These are phyloP conservation scores for Exserohilum rostratum DNA, from an alignment of 2,329 filamentous ascomycete species.

Conservation along the genomic window DNA sequence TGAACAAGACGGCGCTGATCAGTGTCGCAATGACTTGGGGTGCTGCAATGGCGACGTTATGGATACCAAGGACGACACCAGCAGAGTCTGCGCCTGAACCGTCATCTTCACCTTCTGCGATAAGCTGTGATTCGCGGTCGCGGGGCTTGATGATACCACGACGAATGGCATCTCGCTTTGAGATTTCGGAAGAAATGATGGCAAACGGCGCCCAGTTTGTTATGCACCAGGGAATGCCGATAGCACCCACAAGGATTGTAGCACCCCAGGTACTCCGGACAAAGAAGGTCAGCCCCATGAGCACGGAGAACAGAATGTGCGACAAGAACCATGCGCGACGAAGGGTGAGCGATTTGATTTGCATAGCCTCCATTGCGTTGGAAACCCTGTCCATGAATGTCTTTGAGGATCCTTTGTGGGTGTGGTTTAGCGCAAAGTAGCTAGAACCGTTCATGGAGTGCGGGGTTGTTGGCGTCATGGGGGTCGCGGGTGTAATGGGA, in stretches of 20 bases:
- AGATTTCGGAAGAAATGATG: slow-evolving; percentile 91
- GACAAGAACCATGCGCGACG: slow-evolving; percentile 86
- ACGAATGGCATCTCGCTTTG: slow-evolving; percentile 74
- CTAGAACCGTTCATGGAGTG: slow-evolving; percentile 42
- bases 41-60: slow-evolving; percentile 92
- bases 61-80: slow-evolving; percentile 89
- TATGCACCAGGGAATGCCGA: slow-evolving; percentile 91
- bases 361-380: slow-evolving; percentile 63
- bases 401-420: slow-evolving; percentile 25
- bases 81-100: slow-evolving; percentile 73
- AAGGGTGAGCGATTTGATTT: slow-evolving; percentile 83
- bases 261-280: slow-evolving; percentile 74
- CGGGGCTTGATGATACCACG: slow-evolving; percentile 55
- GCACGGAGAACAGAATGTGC: slow-evolving; percentile 79
- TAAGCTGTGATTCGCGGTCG: slow-evolving; percentile 47
- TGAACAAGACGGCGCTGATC: slow-evolving; percentile 83
- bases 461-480: slow-evolving; percentile 42
- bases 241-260: slow-evolving; percentile 76
- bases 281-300: slow-evolving; percentile 84
- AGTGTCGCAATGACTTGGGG: slow-evolving; percentile 91
- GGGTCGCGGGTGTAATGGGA: slow-evolving; percentile 50
- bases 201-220: slow-evolving; percentile 95
- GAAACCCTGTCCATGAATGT: slow-evolving; percentile 31
- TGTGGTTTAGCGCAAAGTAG: slow-evolving; percentile 40
- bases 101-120: slow-evolving; percentile 57